Evolutionary conservation across 371 early-diverging fungal genomes (phyloP).

Genomic region (Syncephalastrum monosporum): DNA sequence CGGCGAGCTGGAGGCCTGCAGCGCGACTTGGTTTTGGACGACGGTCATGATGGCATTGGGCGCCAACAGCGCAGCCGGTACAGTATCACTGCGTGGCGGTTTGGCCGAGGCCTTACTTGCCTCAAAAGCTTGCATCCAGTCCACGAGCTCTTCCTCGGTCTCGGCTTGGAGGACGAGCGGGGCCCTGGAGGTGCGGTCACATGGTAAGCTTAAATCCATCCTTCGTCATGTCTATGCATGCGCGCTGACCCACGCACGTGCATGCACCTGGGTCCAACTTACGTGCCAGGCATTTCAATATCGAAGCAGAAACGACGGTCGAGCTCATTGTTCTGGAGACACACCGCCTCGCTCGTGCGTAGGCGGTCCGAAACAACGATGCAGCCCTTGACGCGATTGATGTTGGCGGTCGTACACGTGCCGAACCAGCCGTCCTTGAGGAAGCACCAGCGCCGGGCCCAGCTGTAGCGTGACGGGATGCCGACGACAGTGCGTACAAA

Average conservation of each 20-base stretch:
- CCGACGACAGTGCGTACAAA: slow-evolving; percentile 22
- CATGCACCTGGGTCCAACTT: slow-evolving; percentile 9
- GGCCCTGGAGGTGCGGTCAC: no score
- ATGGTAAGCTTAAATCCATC: no score
- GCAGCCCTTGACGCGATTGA: slow-evolving; percentile 53
- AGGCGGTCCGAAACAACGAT: slow-evolving; percentile 54
- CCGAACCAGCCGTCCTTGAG: slow-evolving; percentile 58
- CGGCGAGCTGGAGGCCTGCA: slow-evolving; percentile 5
- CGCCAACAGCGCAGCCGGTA: neutral
- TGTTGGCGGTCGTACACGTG: slow-evolving; percentile 41
- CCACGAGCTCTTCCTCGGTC: slow-evolving; percentile 63
- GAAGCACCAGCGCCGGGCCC: slow-evolving; percentile 61
- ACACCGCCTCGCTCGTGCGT: slow-evolving; percentile 43
- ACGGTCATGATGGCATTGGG: slow-evolving; percentile 2
- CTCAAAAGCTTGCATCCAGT: slow-evolving; percentile 62
- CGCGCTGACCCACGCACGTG: no score
- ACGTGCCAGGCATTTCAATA: slow-evolving; percentile 49
- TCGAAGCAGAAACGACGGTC: slow-evolving; percentile 77
- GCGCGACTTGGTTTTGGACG: neutral
- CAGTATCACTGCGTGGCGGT: neutral
- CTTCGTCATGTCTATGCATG: no score
- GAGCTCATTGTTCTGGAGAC: slow-evolving; percentile 42
- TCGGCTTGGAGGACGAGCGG: slow-evolving; percentile 63
- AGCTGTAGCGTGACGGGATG: slow-evolving; percentile 34
- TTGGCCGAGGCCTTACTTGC: slow-evolving; percentile 31